Base-by-base conservation (phyloP, 805 yeast species). In the Scheffersomyces spartinae region DNA sequence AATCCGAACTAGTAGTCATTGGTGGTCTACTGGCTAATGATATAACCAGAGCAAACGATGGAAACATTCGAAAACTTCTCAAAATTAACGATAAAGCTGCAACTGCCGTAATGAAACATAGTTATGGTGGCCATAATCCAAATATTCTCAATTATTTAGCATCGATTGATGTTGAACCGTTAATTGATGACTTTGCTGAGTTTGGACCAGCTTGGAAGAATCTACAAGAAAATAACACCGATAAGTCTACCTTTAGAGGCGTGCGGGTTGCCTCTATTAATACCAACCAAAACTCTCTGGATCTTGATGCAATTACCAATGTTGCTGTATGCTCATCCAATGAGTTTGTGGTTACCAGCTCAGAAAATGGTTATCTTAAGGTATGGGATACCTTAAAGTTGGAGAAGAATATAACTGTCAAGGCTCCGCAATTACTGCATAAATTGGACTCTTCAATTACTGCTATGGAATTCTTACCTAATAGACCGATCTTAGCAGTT, bases 301-400 rank as follows among this genome's bases (percentile, higher is more conserved):
- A 35, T 1, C 40, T 45, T 7, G 61, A 53, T 21, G 47, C 49
- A 2, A 56, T 85, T n/a, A 71, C 62, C 13, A 52, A 74, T 15
- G 43, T 84, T 6, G 68, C 63, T 1, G 65, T 70, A 0, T 64
- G 81, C 4, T 74, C 78, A 0, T 74, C 77, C 15, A 64, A 71
- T 9, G 67, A 68, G 13, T 77, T 70, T 35, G 74, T 88, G 34
- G 54, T 84, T 3, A 74, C 91, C 2, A 94, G 85, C 2, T 82
- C 91, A 6, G 79, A 74, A 24, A 65, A 67, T 15, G 95, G 96
- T 0, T 43, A 55, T 2, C 40, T 91, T 20, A 77, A 72, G 35
- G 49, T 88, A 1, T 91, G 96, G 96, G 93, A 83, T 42, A 49
- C 75, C 1, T 40, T 54, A 7, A 69, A 73, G 30, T 51, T 86